phyloP scores from a whole-genome alignment of 257 asterid species.

The Solanum arcanum region DNA sequence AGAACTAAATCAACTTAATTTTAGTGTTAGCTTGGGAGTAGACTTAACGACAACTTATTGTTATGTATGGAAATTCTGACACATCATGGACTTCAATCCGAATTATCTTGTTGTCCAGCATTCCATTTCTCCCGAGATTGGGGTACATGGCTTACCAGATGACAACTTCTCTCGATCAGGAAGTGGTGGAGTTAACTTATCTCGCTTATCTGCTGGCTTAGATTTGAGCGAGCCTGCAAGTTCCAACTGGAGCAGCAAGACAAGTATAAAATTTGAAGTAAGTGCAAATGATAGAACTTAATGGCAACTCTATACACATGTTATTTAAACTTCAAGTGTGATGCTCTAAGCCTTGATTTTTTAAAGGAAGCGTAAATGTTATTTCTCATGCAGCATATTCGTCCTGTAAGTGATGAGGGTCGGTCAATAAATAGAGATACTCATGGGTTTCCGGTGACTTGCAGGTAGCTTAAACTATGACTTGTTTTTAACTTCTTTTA shows the following conservation, averaged over 20 bases:
- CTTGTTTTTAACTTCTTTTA: not conserved
- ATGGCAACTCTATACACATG: not conserved
- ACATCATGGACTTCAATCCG: constrained; percentile 5
- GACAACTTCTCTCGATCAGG: constrained; percentile 81
- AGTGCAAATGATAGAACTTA: constrained; percentile 5
- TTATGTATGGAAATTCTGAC: not conserved
- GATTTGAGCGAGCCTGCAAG: constrained; percentile 94
- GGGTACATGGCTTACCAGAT: constrained; percentile 74
- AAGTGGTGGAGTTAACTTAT: constrained; percentile 84
- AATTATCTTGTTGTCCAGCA: constrained; percentile 50
- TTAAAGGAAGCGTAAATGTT: not conserved
- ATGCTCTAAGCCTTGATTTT: not conserved
- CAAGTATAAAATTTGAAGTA: constrained; percentile 88
- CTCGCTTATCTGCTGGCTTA: constrained; percentile 79
- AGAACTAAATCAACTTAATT: not conserved
- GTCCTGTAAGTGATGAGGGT: constrained; percentile 79
- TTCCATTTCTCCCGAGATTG: constrained; percentile 80
- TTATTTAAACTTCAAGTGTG: not conserved
- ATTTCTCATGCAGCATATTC: constrained; percentile 53
- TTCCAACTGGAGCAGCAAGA: constrained; percentile 91
- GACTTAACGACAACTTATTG: not conserved
- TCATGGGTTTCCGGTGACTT: constrained; percentile 90
- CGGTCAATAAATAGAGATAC: constrained; percentile 67
- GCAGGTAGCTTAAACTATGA: constrained; percentile 50
- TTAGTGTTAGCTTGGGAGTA: not conserved